These are phyloP conservation scores for Malassezia furfur DNA, from an alignment of 1,284 basidiomycete genomes.

Conservation along the genomic window DNA sequence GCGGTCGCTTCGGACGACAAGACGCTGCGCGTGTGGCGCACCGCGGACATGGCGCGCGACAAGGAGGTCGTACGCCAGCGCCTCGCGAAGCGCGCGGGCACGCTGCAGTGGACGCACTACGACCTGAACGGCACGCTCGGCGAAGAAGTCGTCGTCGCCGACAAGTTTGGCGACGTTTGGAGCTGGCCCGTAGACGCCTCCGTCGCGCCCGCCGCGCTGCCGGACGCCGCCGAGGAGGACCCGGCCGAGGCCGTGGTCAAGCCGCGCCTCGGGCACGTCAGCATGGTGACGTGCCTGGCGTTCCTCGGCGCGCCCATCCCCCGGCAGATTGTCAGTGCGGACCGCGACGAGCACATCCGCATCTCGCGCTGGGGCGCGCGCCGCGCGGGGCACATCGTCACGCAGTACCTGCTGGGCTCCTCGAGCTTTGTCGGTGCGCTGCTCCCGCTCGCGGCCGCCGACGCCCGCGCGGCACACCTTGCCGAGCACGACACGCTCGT, in stretches of 20 bases:
- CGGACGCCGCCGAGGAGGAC: slow-evolving; percentile 12
- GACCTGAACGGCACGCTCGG: slow-evolving; percentile 6
- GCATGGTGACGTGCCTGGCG: slow-evolving; percentile 35
- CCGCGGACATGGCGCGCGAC: slow-evolving; percentile 13
- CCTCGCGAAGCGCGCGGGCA: slow-evolving; percentile 37
- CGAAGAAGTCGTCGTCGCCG: slow-evolving; percentile 32
- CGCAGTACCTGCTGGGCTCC: slow-evolving; percentile 36
- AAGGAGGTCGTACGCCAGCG: slow-evolving; percentile 29
- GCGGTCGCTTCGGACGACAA: slow-evolving; percentile 43
- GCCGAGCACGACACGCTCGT: slow-evolving; percentile 19
- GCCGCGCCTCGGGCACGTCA: slow-evolving; percentile 37
- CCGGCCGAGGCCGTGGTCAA: slow-evolving; percentile 27
- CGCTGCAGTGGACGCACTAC: slow-evolving; percentile 27
- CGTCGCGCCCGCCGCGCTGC: not conserved
- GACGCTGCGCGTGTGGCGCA: slow-evolving; percentile 33
- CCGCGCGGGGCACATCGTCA: slow-evolving; percentile 31
- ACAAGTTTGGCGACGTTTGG: slow-evolving; percentile 40
- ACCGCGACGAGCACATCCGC: slow-evolving; percentile 47
- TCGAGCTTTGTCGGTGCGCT: slow-evolving; percentile 32
- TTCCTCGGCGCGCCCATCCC: slow-evolving; percentile 24
- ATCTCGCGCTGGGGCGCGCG: slow-evolving; percentile 39
- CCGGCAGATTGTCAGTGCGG: slow-evolving; percentile 27
- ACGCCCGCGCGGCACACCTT: not conserved
- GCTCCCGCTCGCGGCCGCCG: slow-evolving; percentile 7
- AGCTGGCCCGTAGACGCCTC: slow-evolving; percentile 4